Percentiles rank a stretch among this genome's conserved stretches.
Evolutionary conservation across 345 rosid species (phyloP).

Genomic region (Lumnitzera littorea): DNA sequence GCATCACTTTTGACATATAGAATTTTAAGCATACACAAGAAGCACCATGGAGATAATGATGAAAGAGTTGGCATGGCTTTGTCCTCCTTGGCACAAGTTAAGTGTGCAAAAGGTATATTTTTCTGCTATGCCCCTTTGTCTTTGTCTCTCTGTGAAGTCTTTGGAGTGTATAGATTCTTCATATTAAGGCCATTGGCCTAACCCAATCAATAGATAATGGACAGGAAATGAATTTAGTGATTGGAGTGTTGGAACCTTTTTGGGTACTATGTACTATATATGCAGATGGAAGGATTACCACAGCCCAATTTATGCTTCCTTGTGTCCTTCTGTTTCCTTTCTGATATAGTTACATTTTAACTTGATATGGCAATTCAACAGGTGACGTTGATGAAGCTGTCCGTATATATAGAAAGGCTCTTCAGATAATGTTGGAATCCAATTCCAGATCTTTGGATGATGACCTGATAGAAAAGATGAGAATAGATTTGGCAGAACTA

Average conservation of each 20-base stretch:
- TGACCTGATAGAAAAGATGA: constrained; percentile 58
- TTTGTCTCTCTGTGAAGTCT: not conserved
- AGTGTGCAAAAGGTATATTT: constrained; percentile 62
- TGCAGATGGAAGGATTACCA: too few species aligned
- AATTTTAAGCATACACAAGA: constrained; percentile 53
- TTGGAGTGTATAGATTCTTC: too few species aligned
- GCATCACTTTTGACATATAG: constrained; percentile 18
- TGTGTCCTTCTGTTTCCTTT: not conserved
- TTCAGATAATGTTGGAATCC: constrained; percentile 55
- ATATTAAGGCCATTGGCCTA: too few species aligned
- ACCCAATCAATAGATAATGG: too few species aligned
- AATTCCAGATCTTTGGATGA: constrained; percentile 54
- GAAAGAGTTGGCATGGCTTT: constrained; percentile 80
- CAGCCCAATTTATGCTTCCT: too few species aligned
- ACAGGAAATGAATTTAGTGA: too few species aligned
- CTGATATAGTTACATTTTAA: too few species aligned
- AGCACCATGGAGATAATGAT: constrained; percentile 56
- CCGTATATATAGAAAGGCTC: constrained; percentile 53
- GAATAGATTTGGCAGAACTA: constrained; percentile 81
- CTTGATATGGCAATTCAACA: constrained; percentile 11
- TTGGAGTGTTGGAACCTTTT: too few species aligned
- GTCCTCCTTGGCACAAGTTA: constrained; percentile 73
- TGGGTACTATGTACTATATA: too few species aligned
- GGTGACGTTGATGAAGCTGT: constrained; percentile 71
- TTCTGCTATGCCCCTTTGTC: not conserved